These are phyloP conservation scores for Pleoardoris graminearum DNA, from an alignment of 2,329 filamentous ascomycete genomes.

Conservation along the genomic window DNA sequence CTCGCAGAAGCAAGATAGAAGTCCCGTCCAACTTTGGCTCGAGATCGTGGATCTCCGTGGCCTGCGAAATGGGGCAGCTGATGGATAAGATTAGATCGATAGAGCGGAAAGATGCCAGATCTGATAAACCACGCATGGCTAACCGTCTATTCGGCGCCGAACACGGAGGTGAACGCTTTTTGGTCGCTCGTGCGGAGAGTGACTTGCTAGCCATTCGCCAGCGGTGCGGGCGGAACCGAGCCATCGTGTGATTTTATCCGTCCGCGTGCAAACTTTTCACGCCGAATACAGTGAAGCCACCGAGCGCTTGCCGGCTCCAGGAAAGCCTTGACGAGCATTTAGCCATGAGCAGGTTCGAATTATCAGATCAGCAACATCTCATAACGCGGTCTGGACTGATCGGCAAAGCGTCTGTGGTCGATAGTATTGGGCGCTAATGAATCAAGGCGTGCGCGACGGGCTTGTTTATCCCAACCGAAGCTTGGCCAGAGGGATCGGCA, in stretches of 20 bases:
- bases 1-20: constrained; percentile 11
- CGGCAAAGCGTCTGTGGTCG: neutral
- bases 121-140: constrained; percentile 1
- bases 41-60: constrained; percentile 1
- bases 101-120: constrained; percentile 21
- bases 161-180: neutral
- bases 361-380: constrained; percentile 9
- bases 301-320: neutral
- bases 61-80: constrained; percentile 11
- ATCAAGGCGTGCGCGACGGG: neutral
- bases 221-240: neutral
- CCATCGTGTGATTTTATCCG: neutral
- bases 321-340: neutral
- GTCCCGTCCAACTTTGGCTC: constrained; percentile 10
- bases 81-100: constrained; percentile 36
- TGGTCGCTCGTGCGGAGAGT: neutral
- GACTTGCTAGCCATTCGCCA: neutral
- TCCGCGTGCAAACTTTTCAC: neutral
- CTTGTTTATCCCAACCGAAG: neutral
- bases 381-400: constrained; percentile 7
- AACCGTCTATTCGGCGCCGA: neutral
- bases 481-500: constrained; percentile 3
- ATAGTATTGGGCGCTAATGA: neutral
- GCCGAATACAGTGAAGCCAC: no score
- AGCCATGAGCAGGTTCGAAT: neutral